Evolutionary conservation across 2,329 filamentous ascomycete species (phyloP), one percentile per base, ranked within the genome.

Genomic region (Colletotrichum horii): DNA sequence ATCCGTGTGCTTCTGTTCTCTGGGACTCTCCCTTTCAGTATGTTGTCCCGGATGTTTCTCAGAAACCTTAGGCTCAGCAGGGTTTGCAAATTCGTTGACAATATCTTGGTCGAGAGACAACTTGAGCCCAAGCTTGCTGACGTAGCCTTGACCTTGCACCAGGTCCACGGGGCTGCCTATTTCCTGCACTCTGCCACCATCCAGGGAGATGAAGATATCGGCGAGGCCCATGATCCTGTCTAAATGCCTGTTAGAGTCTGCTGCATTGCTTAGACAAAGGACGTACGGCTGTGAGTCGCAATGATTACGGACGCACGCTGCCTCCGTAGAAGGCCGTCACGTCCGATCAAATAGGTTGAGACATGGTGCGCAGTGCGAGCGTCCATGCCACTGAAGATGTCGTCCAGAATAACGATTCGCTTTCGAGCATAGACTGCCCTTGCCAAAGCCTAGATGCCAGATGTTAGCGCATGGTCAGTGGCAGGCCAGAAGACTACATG

Each of bases 351-450:
- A n/a, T 24, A n/a, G 9, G 3, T 66, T 14, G 65, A 69, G 30
- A 74, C 66, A 7, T 69, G 65, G 0, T 66, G 19, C 2, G 74
- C n/a, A 9, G 74, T 76, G 8, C 32, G 43, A 1, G 74, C 70
- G 3, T 76, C 74, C 48, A 76, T 74, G 6, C 65, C 74, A 19
- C 70, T 66, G 36, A 74, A 76, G 8, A 76, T 48, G 4, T 76
- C 74, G 34, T 76, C 74, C 19, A 76, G 65, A 15, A 76, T 11
- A 15, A 74, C 15, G 12, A 74, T 8, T 11, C 22, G 65, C 4
- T 24, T 22, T 24, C 70, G 43, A 5, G 74, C 64, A 26, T 76
- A 76, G 1, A 74, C n/a, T 3, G 60, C 74, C 11, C 70, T 22
- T 8, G 74, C 74, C 5, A 76, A 36, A 2, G 70, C 58, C 74